A percentile compares a stretch with the other conserved stretches of the same genome.
Conservation (phyloP, 805 yeast genomes). For the Kluyveromyces wickerhamii region DNA sequence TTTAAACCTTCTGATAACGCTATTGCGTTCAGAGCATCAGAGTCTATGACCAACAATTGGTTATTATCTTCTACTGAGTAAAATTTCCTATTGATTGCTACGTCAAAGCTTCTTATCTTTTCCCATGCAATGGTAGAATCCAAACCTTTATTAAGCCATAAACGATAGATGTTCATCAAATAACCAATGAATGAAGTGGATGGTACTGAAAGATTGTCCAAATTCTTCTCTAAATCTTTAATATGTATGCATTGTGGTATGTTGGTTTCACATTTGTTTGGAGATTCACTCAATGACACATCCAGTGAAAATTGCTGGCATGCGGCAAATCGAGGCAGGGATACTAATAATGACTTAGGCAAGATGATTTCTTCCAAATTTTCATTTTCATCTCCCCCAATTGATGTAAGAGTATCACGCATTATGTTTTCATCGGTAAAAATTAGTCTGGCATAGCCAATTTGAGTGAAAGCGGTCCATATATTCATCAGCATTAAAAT, state of each 20-base stretch:
- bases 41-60: neutral
- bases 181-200: neutral
- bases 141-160: neutral
- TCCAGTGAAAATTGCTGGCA: no score
- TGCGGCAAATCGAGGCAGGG: no score
- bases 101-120: neutral
- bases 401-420: no score
- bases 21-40: neutral
- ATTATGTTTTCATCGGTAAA: neutral
- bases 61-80: constrained; percentile 2
- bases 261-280: no score
- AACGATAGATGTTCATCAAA: neutral
- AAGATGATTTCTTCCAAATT: no score
- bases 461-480: neutral
- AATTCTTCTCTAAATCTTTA: neutral
- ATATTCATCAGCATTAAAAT: neutral
- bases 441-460: neutral
- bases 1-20: neutral
- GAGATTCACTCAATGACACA: no score
- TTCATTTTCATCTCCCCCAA: no score
- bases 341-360: no score
- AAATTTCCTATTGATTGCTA: neutral
- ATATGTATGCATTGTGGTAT: no score
- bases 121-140: neutral
- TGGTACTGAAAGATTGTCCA: neutral